Evolutionary conservation across 768 basidiomycete species (phyloP), one percentile per base, ranked within the genome.

Genomic region (Lactifluus subvellereus): DNA sequence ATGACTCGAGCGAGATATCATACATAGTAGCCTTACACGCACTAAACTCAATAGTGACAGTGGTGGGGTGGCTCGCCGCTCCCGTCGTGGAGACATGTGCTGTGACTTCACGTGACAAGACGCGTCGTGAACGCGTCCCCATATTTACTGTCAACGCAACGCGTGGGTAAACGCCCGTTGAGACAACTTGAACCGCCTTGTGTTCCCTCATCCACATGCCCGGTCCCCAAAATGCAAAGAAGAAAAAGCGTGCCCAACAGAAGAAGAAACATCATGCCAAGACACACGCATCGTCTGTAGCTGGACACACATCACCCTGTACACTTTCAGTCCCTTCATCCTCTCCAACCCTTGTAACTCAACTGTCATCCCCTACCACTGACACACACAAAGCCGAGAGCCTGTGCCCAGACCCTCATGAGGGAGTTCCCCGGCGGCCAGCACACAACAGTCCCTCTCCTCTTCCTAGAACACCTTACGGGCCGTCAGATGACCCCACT

Each of bases 191-290:
- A 45, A 8, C 11, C 33, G 5, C 13, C 6, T 38, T 18, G 3
- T 42, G 22, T 27, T 20, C 37, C 8, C 1, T 50, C 37, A 16
- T 27, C 18, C 51, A 35, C 32, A 87, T 88, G 86, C 85, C 85
- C 16, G 84, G 85, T 27, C 85, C 86, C 57, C 78, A 79, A 60
- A 87, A 86, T 71, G 68, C 69, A 54, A 81, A 75, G 70, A 80
- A 76, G 68, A 80, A 76, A 70, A 77, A 74, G 61, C 79, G 77
- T 63, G 32, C 45, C 18, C 58, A 71, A 52, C 53, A 54, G 38
- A 74, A 73, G 66, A 77, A 76, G 65, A 74, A 75, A 55, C 76
- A 72, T 58, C 71, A 71, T n/a, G 48, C 49, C 4, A 61, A 47
- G 49, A 48, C 51, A 5, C 62, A 57, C 13, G 9, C 53, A 47